Percentiles rank a stretch among this genome's conserved stretches.
phyloP scores from a whole-genome alignment of 257 asterid genomes.

The Misopates orontium region DNA sequence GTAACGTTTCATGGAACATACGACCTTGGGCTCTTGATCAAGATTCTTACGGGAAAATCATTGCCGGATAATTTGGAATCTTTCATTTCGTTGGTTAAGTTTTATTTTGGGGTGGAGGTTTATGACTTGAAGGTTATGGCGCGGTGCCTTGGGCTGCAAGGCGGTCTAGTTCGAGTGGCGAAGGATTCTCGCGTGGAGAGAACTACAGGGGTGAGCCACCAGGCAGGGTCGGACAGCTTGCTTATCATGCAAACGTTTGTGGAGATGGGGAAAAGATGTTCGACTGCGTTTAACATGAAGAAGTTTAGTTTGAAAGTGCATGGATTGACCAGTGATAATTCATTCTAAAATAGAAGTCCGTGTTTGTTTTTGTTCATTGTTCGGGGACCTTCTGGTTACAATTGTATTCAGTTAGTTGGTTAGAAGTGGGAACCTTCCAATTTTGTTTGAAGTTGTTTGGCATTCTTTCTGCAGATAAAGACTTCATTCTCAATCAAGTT shows the following conservation, averaged over 20 bases:
- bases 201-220: neutral
- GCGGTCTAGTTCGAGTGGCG: neutral
- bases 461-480: too few relatives aligned
- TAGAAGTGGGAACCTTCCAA: too few relatives aligned
- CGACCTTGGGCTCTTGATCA: constrained; percentile 1
- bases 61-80: neutral
- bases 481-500: too few relatives aligned
- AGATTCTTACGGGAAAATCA: neutral
- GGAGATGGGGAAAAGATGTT: too few relatives aligned
- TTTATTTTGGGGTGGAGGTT: neutral
- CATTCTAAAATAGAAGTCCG: too few relatives aligned
- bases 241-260: too few relatives aligned
- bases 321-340: too few relatives aligned
- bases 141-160: neutral
- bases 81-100: neutral
- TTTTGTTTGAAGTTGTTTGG: too few relatives aligned
- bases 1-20: constrained; percentile 5
- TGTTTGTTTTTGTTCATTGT: neutral
- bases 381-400: too few relatives aligned
- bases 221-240: neutral
- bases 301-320: too few relatives aligned
- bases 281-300: too few relatives aligned
- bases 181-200: neutral
- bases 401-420: too few relatives aligned
- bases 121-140: constrained; percentile 4